Conservation (phyloP, 306 rosid species). For the Lotus japonicus region DNA sequence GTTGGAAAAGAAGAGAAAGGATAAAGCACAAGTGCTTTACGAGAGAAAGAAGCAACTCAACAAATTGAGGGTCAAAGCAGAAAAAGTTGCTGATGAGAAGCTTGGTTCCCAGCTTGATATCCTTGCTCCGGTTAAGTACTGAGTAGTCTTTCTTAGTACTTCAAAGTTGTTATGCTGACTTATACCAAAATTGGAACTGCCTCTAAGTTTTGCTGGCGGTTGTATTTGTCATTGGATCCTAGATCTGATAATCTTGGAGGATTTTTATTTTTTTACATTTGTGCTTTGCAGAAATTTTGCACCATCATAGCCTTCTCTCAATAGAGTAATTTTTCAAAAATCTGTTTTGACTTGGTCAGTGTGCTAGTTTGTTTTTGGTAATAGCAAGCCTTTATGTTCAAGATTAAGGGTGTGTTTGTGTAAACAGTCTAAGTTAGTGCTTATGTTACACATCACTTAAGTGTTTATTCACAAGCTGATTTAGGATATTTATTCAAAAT, state of each 20-base stretch:
- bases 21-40: neutral
- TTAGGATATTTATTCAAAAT: too few relatives aligned
- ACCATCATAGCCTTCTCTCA: neutral
- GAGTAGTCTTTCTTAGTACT: neutral
- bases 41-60: neutral
- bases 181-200: constrained; percentile 6
- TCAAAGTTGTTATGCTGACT: neutral
- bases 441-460: too few relatives aligned
- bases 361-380: too few relatives aligned
- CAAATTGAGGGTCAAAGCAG: neutral
- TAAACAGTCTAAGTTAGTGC: too few relatives aligned
- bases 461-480: too few relatives aligned
- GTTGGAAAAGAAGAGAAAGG: constrained; percentile 9
- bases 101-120: neutral
- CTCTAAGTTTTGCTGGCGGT: constrained; percentile 19
- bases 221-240: neutral
- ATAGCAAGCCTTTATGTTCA: too few relatives aligned
- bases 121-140: neutral
- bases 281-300: neutral
- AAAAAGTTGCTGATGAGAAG: neutral
- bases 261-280: neutral
- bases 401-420: too few relatives aligned
- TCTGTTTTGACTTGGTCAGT: too few relatives aligned
- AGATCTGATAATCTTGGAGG: neutral
- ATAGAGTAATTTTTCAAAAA: too few relatives aligned